Base-by-base conservation (phyloP, 805 yeast genomes). In the Starmerella tilneyi region DNA sequence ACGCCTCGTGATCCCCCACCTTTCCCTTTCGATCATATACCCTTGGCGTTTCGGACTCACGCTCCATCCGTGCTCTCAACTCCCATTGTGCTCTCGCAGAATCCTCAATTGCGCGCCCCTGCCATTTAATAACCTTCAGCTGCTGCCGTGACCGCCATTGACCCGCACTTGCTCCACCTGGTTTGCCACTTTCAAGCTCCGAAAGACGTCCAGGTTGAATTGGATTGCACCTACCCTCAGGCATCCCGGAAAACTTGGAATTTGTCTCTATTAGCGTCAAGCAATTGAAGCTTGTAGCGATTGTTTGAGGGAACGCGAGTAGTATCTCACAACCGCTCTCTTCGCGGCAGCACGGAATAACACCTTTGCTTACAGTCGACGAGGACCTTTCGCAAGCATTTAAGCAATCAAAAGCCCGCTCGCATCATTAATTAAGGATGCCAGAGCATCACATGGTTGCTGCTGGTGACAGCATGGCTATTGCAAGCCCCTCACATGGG, bases 1-100 rank as follows among this genome's bases (percentile, higher is more conserved):
- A 21, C 38, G 38, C 28, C 38, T 34, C 38, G 12, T 21, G 38
- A 34, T 34, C 33, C 31, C 38, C 38, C 38, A 34, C 38, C 38
- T n/a, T 34, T 21, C 38, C 38, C 27, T 34, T 21, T 34, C 27
- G 27, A 34, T 34, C 38, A 21, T 34, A 34, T 27, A 16, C 19
- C 24, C 12, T 23, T 24, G 21, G 19, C 19, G 15, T 33, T 33
- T 24, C 36, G 16, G 13, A 33, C 19, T 33, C 36, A 5, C 13
- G 36, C 36, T 15, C 20, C 7, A 11, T 12, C 21, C 24, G 24
- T 9, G 36, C 24, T 5, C 36, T 5, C 12, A 20, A 2, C 24
- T 15, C 9, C 24, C 21, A 19, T 19, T 22, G 17, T n/a, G 22
- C 38, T n/a, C 17, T 13, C 6, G 12, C 28, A 21, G 27, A 11